These are phyloP conservation scores for Funneliformis mosseae DNA, from an alignment of 192 early-diverging fungal genomes.

Conservation along the genomic window DNA sequence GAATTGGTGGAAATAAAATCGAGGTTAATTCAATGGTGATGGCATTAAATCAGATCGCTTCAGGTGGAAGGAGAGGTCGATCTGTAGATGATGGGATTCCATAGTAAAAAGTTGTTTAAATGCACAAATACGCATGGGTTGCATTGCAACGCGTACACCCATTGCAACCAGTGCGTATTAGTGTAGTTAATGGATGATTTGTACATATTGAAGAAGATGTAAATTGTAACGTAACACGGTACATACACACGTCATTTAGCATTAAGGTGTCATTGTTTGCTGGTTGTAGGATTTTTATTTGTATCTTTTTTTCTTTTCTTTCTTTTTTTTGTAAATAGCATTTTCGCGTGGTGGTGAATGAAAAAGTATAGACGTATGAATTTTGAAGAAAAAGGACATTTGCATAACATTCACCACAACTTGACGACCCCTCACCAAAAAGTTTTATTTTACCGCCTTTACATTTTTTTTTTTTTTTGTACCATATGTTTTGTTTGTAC, in stretches of 20 bases:
- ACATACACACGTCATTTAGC: not conserved
- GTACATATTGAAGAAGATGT: not conserved
- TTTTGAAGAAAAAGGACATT: not conserved
- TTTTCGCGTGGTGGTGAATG: not conserved
- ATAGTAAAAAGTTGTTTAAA: not conserved
- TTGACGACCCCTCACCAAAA: too few relatives aligned
- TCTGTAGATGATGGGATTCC: conserved; percentile 7
- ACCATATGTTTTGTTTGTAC: not conserved
- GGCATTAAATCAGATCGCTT: conserved; percentile 13
- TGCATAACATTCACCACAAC: not conserved
- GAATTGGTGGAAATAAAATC: not conserved
- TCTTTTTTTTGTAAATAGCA: not conserved
- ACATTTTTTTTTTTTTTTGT: not conserved
- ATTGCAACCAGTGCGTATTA: not conserved
- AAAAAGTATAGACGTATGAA: not conserved
- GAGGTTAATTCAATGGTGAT: conserved; percentile 4
- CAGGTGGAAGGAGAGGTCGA: not conserved
- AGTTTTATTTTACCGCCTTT: not conserved
- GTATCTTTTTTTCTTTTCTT: not conserved
- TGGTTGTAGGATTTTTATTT: not conserved
- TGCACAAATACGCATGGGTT: too few relatives aligned
- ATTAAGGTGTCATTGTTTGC: not conserved
- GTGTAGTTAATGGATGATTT: not conserved
- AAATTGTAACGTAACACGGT: not conserved
- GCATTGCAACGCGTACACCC: too few relatives aligned